Evolutionary conservation across 805 yeast genomes (phyloP).

Genomic region (Metschnikowia vanudenii): DNA sequence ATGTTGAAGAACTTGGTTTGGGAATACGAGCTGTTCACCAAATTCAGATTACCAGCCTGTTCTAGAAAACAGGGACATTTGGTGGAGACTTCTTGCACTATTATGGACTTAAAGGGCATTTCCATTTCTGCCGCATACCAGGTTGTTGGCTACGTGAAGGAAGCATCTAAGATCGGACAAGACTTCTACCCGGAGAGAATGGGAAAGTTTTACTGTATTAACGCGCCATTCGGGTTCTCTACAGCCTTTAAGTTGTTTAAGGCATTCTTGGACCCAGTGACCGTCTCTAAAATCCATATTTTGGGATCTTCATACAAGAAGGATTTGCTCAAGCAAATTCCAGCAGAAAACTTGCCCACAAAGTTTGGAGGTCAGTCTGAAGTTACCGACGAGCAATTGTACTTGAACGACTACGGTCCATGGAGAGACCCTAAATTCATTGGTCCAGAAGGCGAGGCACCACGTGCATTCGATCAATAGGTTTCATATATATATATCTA

Average conservation of each 20-base stretch:
- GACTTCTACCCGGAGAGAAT: conserved; percentile 98
- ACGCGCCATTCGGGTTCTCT: conserved; percentile 96
- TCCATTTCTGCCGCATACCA: conserved; percentile 80
- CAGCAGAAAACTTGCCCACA: conserved; percentile 85
- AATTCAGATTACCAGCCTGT: conserved; percentile 87
- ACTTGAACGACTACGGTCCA: conserved; percentile 90
- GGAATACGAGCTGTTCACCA: conserved; percentile 93
- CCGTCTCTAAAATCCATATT: conserved; percentile 91
- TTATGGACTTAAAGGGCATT: conserved; percentile 92
- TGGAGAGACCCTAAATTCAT: conserved; percentile 90
- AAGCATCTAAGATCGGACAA: conserved; percentile 93
- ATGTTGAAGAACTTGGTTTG: conserved; percentile 94
- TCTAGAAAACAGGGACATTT: conserved; percentile 76
- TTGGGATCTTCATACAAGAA: conserved; percentile 74
- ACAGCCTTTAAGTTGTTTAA: conserved; percentile 89
- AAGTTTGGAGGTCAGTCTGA: conserved; percentile 85
- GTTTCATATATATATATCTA: neutral
- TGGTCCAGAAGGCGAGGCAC: conserved; percentile 96
- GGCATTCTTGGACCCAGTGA: conserved; percentile 95
- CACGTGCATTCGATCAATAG: conserved; percentile 35
- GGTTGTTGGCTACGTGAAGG: conserved; percentile 84
- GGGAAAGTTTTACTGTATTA: conserved; percentile 95
- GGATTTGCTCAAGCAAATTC: conserved; percentile 88
- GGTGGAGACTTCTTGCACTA: conserved; percentile 95
- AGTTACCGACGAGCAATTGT: conserved; percentile 75